Percentiles rank a stretch among this genome's conserved stretches.
Evolutionary conservation across 768 basidiomycete genomes (phyloP).

Genomic region (Termitomyces sp.): DNA sequence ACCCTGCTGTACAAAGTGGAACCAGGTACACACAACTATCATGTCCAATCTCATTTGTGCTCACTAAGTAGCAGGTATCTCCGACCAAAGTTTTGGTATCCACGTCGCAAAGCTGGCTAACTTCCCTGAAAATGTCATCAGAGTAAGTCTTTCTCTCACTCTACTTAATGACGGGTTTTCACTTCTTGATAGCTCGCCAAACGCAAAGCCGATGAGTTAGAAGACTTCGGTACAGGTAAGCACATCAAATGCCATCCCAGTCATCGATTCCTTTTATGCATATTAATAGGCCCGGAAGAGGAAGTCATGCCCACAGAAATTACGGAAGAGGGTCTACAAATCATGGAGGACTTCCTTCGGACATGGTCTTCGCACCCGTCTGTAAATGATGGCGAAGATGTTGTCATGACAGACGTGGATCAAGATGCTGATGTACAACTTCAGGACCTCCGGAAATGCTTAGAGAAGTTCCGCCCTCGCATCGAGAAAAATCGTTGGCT

Average conservation of each 20-base stretch:
- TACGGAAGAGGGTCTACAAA: constrained; percentile 71
- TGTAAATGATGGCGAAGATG: constrained; percentile 45
- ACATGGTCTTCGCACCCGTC: constrained; percentile 44
- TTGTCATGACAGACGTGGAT: constrained; percentile 31
- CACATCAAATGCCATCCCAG: neutral
- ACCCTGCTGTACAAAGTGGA: constrained; percentile 93
- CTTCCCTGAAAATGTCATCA: constrained; percentile 92
- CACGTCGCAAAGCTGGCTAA: constrained; percentile 97
- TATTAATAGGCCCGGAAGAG: constrained; percentile 13
- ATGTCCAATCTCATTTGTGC: neutral
- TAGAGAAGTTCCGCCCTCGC: constrained; percentile 58
- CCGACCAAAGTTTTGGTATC: constrained; percentile 97
- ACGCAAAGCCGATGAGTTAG: constrained; percentile 86
- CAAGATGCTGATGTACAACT: constrained; percentile 37
- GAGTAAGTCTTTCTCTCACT: constrained; percentile 37
- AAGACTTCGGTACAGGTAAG: constrained; percentile 60
- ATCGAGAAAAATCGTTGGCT: constrained; percentile 82
- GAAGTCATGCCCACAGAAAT: constrained; percentile 51
- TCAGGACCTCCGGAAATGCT: constrained; percentile 49
- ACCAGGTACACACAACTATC: constrained; percentile 51
- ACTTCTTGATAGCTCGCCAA: constrained; percentile 63
- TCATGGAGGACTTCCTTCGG: constrained; percentile 75
- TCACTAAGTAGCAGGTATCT: constrained; percentile 53
- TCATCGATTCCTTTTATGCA: neutral
- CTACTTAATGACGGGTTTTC: neutral